Evolutionary conservation across 2,329 filamentous ascomycete species (phyloP), one percentile per base, ranked within the genome.

Genomic region (Fusarium longipes): DNA sequence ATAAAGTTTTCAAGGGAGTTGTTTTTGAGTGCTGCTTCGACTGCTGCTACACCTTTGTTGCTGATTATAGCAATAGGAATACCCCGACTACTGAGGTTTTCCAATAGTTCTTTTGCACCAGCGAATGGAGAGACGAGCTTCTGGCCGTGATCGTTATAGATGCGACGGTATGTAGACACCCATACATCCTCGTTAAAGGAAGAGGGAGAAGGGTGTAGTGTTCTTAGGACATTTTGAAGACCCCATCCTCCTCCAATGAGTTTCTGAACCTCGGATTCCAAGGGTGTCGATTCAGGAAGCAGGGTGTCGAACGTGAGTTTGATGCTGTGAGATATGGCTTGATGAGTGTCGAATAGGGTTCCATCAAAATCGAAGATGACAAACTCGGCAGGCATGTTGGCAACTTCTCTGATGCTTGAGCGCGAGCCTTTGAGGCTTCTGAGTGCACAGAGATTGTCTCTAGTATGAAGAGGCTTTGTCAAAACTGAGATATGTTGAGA

Each of bases 321-420:
- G 27, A 61, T 61, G 29, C 55, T 61, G 11, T 60, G 55, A 8
- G 35, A 45, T 10, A 61, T 61, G 18, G 55, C 57, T 12, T 20
- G 44, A 44, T 61, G 55, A 6, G 57, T 60, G 5, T 60, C 33
- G 18, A 61, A 61, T 17, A 61, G 45, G 17, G 57, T 61, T 1
- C 45, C 57, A 1, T 60, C 57, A 14, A 61, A 61, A 22, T 61
- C 56, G 2, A 61, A 61, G 2, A 61, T 61, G 3, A 61, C 45
- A 10, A 61, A 44, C 9, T 61, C 27, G 11, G 45, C 17, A 35
- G 39, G 17, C 55, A 61, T 61, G 1, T 7, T 53, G 15, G 2
- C 1, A 7, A 0, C 0, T n/a, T 8, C n/a, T 11, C 2, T 12
- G 5, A 4, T 3, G 22, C 8, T 40, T 40, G 0, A 2, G 3